phyloP scores from a whole-genome alignment of 108 stramenopile species.

The Skeletonema grethae region DNA sequence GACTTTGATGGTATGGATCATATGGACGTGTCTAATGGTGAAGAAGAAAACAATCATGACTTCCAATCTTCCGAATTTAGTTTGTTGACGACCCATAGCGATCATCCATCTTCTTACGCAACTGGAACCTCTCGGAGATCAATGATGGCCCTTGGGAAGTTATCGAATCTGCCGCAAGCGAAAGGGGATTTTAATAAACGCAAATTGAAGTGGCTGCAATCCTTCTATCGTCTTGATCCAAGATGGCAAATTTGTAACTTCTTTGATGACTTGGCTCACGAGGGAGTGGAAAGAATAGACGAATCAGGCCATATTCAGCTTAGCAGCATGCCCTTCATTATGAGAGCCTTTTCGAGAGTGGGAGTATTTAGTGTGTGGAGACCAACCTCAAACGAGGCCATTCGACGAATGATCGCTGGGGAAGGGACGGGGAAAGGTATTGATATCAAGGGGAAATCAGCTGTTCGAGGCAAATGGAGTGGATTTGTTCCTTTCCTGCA shows the following conservation, averaged over 20 bases:
- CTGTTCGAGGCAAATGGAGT: background rate
- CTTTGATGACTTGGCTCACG: constrained; percentile 49
- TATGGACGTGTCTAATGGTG: no score
- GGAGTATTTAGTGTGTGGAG: constrained; percentile 1
- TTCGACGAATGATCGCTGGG: no score
- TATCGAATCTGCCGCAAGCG: background rate
- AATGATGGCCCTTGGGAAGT: background rate
- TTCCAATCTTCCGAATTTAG: no score
- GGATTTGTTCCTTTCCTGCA: constrained; percentile 23
- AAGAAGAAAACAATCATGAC: no score
- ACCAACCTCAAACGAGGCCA: no score
- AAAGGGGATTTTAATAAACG: background rate
- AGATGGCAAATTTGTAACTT: constrained; percentile 2
- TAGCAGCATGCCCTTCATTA: background rate
- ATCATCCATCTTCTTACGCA: background rate
- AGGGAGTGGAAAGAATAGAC: background rate
- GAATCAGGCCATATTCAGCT: background rate
- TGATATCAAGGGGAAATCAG: no score
- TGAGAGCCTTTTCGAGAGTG: background rate
- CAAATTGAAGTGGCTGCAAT: constrained; percentile 18
- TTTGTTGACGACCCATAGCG: background rate
- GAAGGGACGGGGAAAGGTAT: no score
- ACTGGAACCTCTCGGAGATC: background rate
- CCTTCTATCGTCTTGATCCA: constrained; percentile 42
- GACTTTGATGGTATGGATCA: background rate